Conservation (phyloP, 2,329 filamentous ascomycete species). For the Talaromyces sp. region DNA sequence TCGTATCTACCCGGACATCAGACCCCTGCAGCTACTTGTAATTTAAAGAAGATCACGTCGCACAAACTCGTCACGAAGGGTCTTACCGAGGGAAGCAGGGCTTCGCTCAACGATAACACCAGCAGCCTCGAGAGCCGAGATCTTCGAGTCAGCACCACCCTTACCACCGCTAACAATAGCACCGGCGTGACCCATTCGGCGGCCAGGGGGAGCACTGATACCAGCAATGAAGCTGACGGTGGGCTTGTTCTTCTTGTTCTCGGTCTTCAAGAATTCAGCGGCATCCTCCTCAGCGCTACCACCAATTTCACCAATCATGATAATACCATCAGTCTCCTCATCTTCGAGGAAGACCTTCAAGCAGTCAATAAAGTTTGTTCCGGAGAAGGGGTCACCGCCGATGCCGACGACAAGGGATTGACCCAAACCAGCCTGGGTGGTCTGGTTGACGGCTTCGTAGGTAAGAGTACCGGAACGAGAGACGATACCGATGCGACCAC, state of each 20-base stretch:
- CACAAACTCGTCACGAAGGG: constrained; percentile 91
- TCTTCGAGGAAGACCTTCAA: constrained; percentile 95
- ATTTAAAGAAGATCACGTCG: constrained; percentile 87
- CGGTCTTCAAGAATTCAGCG: constrained; percentile 86
- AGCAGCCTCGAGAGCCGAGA: constrained; percentile 84
- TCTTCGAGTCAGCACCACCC: constrained; percentile 98
- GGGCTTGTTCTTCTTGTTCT: constrained; percentile 93
- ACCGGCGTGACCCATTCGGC: constrained; percentile 98
- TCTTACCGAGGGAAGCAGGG: constrained; percentile 87
- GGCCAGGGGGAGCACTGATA: constrained; percentile 92
- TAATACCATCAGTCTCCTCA: constrained; percentile 95
- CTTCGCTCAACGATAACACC: constrained; percentile 96
- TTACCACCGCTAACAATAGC: constrained; percentile 97
- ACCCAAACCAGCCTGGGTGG: constrained; percentile 90
- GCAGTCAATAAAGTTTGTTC: constrained; percentile 99
- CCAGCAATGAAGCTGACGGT: constrained; percentile 98
- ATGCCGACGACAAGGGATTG: constrained; percentile 98
- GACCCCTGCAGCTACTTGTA: constrained; percentile 13
- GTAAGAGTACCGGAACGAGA: constrained; percentile 96
- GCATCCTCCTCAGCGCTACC: constrained; percentile 97
- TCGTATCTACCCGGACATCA: constrained; percentile 21
- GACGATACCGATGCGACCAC: constrained; percentile 96
- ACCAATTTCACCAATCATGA: constrained; percentile 99
- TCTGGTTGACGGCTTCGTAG: constrained; percentile 99
- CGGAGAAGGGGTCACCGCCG: constrained; percentile 96